Evolutionary conservation across 2,329 filamentous ascomycete genomes (phyloP), one percentile per base, ranked within the genome.

Genomic region (Chaetomium sp.): DNA sequence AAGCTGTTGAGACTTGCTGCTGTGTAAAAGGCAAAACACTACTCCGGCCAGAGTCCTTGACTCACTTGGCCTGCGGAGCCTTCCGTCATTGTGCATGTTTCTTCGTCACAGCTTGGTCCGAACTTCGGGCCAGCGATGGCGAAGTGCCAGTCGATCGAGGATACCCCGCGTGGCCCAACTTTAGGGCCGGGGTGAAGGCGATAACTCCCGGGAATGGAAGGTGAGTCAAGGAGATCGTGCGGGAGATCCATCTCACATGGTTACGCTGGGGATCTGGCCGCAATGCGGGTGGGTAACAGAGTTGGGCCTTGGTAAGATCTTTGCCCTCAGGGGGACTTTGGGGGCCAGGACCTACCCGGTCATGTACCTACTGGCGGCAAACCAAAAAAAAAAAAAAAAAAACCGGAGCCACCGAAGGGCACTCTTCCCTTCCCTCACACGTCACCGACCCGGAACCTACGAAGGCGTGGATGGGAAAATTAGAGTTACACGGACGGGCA

Each of bases 191-290:
- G 13, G 27, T 47, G 21, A 35, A 35, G 27, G 2, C 16, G 12
- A 9, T 27, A 42, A 10, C 47, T 27, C 57, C 53, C 29, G n/a
- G 25, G 21, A 38, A 1, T 45, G 38, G 49, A 35, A 25, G n/a
- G 25, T 7, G 23, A n/a, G 38, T 33, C 25, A 29, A 33, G 6
- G 12, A 38, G 21, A 29, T 19, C 19, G 21, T 19, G 25, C 19
- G 13, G 35, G 21, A 35, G 33, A 58, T 59, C 47, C 47, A 54
- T 31, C 29, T 2, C 27, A 29, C 56, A 59, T 12, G 27, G 49
- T 59, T 55, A 33, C 49, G n/a, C 35, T 54, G 49, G n/a, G 25
- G 35, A 59, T 27, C 21, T n/a, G 19, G 49, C 45, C 29, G 50
- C 35, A 3, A 10, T 16, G 38, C 19, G 4, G 56, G 23, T 27